Base-by-base conservation (phyloP, 345 rosid species). In the Adansonia digitata region DNA sequence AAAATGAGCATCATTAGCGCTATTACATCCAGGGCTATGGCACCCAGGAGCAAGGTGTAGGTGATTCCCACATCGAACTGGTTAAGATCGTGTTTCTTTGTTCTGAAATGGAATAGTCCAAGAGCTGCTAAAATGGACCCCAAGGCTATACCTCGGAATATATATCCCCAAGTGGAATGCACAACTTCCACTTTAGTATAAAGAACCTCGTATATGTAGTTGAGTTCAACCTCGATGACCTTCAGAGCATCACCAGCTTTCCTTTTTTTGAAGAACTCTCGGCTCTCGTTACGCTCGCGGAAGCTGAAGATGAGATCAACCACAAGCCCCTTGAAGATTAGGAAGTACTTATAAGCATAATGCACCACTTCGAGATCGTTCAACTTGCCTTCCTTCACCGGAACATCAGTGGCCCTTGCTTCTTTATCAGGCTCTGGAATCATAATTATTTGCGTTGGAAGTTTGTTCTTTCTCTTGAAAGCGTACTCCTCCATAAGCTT, bases 401-500 rank as follows among this genome's bases (percentile, higher is more conserved):
- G 31, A 49, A 24, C 40, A 2, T 26, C 15, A 12, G 64, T 45
- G 15, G 77, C 76, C 46, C 78, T 73, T 66, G 42, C 22, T 34
- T 79, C 80, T 71, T 78, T 84, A 39, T 82, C 87, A 27, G 87
- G 85, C 81, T 91, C 88, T 55, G 80, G 79, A 6, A 86, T 75
- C 46, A 74, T 72, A 10, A 81, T 59, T 40, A 88, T 84, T 27
- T 74, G 66, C 0, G 91, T 77, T 0, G 87, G 90, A 3, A 85
- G 78, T 56, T 76, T 72, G 8, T 88, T 88, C 11, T 81, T 81
- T 71, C 57, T 84, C 81, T 80, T 81, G 15, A 84, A 87, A 31
- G 82, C 85, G 70, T 82, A 85, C 75, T 87, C 88, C 66, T 87
- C 89, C 96, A 91, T 91, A 51, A 89, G 85, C 81, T 85, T 86